A percentile compares a stretch with the other conserved stretches of the same genome.
These are phyloP conservation scores for Cyclanthera cordifolia DNA, from an alignment of 306 rosid species.

Conservation along the genomic window DNA sequence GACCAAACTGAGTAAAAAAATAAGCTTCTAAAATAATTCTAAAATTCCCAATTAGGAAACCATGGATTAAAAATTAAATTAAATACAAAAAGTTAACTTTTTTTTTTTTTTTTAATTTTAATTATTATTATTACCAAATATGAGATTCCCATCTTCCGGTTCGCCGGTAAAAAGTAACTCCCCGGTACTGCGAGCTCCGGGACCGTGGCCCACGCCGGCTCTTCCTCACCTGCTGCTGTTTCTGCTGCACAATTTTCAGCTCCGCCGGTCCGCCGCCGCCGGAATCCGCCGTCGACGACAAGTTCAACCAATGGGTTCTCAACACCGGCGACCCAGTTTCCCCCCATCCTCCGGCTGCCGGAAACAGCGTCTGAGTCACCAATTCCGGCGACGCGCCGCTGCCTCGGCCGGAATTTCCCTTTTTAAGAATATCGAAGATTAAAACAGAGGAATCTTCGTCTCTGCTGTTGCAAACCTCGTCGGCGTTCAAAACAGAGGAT, in stretches of 20 bases:
- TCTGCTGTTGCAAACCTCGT: conserved; percentile 19
- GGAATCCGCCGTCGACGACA: conserved; percentile 30
- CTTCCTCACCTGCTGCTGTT: conserved; percentile 27
- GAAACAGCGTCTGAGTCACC: conserved; percentile 25
- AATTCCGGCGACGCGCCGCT: conserved; percentile 10
- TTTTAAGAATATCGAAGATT: conserved; percentile 34
- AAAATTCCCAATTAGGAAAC: not conserved
- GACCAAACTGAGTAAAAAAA: not conserved
- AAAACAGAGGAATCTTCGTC: conserved; percentile 27
- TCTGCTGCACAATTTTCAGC: conserved; percentile 28
- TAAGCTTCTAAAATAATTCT: not conserved
- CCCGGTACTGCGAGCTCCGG: conserved; percentile 53
- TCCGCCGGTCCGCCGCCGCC: conserved; percentile 15
- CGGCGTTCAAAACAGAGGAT: conserved; percentile 36
- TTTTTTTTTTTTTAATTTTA: too few relatives aligned
- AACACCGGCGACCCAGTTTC: conserved; percentile 16
- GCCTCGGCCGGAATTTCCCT: not conserved
- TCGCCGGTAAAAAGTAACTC: conserved; percentile 49
- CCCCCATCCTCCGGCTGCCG: conserved; percentile 19
- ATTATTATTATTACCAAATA: conserved; percentile 31
- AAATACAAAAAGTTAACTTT: not conserved
- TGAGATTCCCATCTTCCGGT: conserved; percentile 68
- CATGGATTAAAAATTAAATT: not conserved
- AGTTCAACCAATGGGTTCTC: conserved; percentile 36
- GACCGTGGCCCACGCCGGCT: conserved; percentile 49